Conservation (phyloP, 176 grass and related monocot genomes). For the Zea luxurians region DNA sequence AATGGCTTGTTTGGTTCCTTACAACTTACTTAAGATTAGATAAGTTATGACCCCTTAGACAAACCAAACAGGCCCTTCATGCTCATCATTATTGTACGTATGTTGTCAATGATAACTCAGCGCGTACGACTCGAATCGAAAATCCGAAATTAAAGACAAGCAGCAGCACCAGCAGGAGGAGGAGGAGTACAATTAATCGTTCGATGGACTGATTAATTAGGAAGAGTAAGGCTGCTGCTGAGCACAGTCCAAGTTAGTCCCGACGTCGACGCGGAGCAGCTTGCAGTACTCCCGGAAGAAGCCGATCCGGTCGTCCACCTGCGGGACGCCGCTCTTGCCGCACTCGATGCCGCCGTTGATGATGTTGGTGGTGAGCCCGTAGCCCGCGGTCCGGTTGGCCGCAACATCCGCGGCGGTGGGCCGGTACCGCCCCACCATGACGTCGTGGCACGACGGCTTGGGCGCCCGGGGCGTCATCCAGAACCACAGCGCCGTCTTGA, state of each 20-base stretch:
- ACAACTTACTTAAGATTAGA: too few relatives aligned
- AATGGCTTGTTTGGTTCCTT: too few relatives aligned
- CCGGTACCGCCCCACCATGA: conserved; percentile 59
- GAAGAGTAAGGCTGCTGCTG: conserved; percentile 53
- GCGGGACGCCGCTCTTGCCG: neutral
- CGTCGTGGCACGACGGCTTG: conserved; percentile 84
- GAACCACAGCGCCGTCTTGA: conserved; percentile 77
- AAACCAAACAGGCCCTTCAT: too few relatives aligned
- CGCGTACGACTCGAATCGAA: too few relatives aligned
- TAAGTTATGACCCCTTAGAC: too few relatives aligned
- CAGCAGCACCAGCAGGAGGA: too few relatives aligned
- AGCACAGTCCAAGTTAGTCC: conserved; percentile 63
- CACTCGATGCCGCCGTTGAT: conserved; percentile 87
- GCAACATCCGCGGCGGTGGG: conserved; percentile 31
- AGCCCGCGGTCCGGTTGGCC: conserved; percentile 55
- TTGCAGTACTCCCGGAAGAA: conserved; percentile 54
- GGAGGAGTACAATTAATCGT: too few relatives aligned
- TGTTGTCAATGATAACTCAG: too few relatives aligned
- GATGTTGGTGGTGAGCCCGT: conserved; percentile 82
- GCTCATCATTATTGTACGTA: too few relatives aligned
- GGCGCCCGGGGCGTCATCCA: conserved; percentile 67
- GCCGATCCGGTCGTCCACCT: conserved; percentile 54
- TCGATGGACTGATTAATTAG: neutral
- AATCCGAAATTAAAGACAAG: too few relatives aligned
- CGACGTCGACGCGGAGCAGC: conserved; percentile 46